Evolutionary conservation across 179 eudicot genomes (phyloP).

Genomic region (Corrigiola litoralis): DNA sequence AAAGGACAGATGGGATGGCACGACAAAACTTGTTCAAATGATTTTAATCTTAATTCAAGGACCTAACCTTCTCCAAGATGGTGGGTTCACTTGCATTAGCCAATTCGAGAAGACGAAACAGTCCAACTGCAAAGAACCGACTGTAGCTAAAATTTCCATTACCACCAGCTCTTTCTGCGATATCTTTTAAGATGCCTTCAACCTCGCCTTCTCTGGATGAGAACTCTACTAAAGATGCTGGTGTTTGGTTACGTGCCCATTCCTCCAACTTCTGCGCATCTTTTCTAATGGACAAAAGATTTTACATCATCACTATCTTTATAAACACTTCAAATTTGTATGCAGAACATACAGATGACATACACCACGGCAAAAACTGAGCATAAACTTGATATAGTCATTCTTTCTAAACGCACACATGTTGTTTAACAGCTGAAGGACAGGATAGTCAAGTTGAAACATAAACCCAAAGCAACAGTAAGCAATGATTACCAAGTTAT

Average conservation of each 20-base stretch:
- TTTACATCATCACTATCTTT: constrained; percentile 17
- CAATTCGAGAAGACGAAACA: constrained; percentile 90
- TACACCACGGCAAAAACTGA: not conserved
- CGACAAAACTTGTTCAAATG: not conserved
- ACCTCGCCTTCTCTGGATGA: constrained; percentile 79
- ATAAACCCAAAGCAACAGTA: too few relatives aligned
- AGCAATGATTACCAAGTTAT: too few relatives aligned
- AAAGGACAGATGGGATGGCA: not conserved
- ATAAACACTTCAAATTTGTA: not conserved
- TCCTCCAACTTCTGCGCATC: constrained; percentile 90
- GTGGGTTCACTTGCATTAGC: constrained; percentile 86
- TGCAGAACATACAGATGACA: not conserved
- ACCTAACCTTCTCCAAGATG: constrained; percentile 67
- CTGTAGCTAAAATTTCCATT: constrained; percentile 78
- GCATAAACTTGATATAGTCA: not conserved
- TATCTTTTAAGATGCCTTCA: constrained; percentile 70
- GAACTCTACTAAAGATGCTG: constrained; percentile 71
- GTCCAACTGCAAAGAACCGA: constrained; percentile 91
- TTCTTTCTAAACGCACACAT: not conserved
- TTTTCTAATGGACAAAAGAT: constrained; percentile 41
- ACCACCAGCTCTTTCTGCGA: constrained; percentile 76
- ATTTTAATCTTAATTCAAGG: not conserved
- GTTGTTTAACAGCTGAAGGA: not conserved
- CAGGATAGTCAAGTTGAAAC: not conserved
- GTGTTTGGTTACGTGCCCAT: constrained; percentile 78